Evolutionary conservation across 805 yeast species (phyloP).

Genomic region (Tetrapisispora namnaoensis): DNA sequence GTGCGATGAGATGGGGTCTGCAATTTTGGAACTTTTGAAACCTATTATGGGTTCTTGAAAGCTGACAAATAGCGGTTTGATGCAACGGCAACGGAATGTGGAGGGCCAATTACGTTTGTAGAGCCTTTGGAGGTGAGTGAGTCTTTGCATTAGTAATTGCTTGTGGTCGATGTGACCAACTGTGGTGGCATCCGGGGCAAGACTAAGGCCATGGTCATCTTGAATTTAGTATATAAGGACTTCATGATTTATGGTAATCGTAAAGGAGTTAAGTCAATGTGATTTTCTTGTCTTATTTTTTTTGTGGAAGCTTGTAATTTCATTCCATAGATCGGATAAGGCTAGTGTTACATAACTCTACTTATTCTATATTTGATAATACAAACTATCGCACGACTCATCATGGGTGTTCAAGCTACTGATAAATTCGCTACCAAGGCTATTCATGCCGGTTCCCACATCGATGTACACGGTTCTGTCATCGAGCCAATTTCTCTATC

Average conservation of each 20-base stretch:
- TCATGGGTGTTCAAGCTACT: conserved; percentile 11
- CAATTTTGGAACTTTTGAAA: no score
- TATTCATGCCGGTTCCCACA: conserved; percentile 75
- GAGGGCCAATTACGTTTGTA: no score
- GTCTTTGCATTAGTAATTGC: neutral
- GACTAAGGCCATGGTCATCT: neutral
- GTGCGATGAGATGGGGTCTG: no score
- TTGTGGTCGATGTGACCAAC: neutral
- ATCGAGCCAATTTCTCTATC: conserved; percentile 75
- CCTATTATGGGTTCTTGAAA: no score
- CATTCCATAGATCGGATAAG: neutral
- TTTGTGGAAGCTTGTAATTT: neutral
- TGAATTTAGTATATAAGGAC: neutral
- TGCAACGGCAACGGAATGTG: no score
- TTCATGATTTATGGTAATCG: no score
- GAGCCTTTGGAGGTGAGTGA: neutral
- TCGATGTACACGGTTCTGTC: conserved; percentile 73
- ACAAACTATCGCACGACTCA: neutral
- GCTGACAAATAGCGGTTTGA: no score
- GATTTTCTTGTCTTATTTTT: neutral
- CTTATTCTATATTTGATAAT: no score
- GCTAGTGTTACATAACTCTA: neutral
- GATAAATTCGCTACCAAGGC: conserved; percentile 66
- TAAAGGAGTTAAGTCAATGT: neutral
- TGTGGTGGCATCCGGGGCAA: neutral